Evolutionary conservation across 352 stramenopile genomes (phyloP), one percentile per base, ranked within the genome.

Genomic region (Globisporangium paroecandrum): DNA sequence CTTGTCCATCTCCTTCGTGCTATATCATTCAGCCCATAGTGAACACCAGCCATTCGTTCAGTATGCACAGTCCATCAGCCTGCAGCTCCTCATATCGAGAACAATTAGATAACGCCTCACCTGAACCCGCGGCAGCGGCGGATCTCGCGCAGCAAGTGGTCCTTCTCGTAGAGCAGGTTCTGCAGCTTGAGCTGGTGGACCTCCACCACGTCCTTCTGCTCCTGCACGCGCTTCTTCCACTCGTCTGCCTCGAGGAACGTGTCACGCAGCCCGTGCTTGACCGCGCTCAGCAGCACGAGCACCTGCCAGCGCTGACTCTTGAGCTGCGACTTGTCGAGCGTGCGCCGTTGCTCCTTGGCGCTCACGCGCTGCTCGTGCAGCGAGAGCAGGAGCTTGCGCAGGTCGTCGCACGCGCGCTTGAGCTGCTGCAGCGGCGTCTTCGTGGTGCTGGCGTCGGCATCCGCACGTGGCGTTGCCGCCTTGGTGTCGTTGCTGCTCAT

Each of bases 111-210:
- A 32, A 8, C 29, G 29, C 29, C 29, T 59, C 62, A 79, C 75
- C 73, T 80, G 66, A 91, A 92, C 41, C 83, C 84, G 1, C 77
- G 65, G 67, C 84, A 92, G 73, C 86, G 83, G 0, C 75, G 77
- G 74, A 94, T 94, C 64, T 92, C 86, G 58, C 86, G 83, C 65
- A 90, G 29, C 41, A 94, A 69, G 66, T 94, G 83, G 69, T 94
- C 83, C 58, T 94, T 94, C 66, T 94, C 86, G 69, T 94, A 94
- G 51, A 94, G 69, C 56, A 94, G 51, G 54, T 94, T 94, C 75
- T 94, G 86, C 22, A 94, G 68, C 69, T 91, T 81, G 34, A 94
- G 69, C 65, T 94, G 86, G 32, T 94, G 84, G 15, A 80, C 61
- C 67, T 94, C 86, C 10, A 89, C 82, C 27, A 89, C 72, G 65